phyloP scores from a whole-genome alignment of 441 rosid genomes.

The Populus hybrid region DNA sequence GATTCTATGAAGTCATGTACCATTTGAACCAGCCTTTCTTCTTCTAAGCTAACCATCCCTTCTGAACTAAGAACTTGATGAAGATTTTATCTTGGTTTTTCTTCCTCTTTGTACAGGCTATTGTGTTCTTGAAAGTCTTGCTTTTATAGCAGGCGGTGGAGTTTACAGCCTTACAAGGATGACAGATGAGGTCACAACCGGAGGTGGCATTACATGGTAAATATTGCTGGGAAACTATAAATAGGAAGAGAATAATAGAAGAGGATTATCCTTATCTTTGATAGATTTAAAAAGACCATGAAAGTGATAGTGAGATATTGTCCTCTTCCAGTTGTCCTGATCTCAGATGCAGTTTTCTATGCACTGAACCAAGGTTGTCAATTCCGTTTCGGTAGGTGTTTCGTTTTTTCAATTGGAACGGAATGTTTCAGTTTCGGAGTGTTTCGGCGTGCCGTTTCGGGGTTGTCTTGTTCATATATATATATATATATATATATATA shows the following conservation, averaged over 20 bases:
- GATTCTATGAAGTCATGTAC: constrained; percentile 59
- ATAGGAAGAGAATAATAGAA: not conserved
- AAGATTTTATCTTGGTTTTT: not conserved
- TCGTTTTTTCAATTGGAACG: too few species aligned
- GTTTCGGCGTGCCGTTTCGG: too few species aligned
- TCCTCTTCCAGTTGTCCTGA: not conserved
- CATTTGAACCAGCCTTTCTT: constrained; percentile 48
- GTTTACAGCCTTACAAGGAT: constrained; percentile 7
- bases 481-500: too few species aligned
- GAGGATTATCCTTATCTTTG: constrained; percentile 8
- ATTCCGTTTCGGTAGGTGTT: too few species aligned
- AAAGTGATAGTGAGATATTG: constrained; percentile 11
- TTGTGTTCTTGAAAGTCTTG: not conserved
- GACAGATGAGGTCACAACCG: constrained; percentile 28
- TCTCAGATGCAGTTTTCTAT: not conserved
- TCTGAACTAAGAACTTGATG: not conserved
- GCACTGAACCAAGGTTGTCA: too few species aligned
- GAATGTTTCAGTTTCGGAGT: too few species aligned
- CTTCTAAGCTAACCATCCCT: constrained; percentile 41
- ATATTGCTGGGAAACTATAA: not conserved
- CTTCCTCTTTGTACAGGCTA: not conserved
- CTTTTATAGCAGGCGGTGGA: constrained; percentile 23
- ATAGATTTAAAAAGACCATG: not conserved
- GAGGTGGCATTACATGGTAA: not conserved
- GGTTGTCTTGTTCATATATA: too few species aligned